Base-by-base conservation (phyloP, 106 monocot genomes). In the Apostasia ramifera region DNA sequence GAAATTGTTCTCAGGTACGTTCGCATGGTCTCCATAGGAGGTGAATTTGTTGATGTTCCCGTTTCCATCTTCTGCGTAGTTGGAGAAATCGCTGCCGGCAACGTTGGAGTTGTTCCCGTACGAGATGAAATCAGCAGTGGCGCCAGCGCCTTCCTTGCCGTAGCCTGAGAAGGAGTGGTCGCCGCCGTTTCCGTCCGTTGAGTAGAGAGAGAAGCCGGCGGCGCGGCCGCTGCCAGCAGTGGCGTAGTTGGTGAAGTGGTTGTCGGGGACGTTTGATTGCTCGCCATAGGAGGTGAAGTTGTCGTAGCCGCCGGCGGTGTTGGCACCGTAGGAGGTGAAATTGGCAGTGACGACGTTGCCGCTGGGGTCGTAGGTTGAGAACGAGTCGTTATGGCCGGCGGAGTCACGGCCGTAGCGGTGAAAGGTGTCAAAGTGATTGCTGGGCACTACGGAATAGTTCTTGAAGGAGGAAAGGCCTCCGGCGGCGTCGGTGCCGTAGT, bases 291-390 rank as follows among this genome's bases (percentile, higher is more conserved):
- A 61, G 6, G 63, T 70, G 77, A 92, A 98, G 7, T 77, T 65
- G 44, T 77, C 79, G 40, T 76, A 6, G 47, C 92, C 98, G 44
- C 82, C 89, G 58, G 61, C 70, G 39, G 87, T 79, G 55, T 51
- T 46, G 70, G 76, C 45, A 72, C 71, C 85, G 78, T 98, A 98
- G 43, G 73, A 74, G 49, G 92, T 90, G 90, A 98, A 93, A 74
- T 98, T 98, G 57, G 82, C 44, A 53, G 87, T 88, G 58, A 82
- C 92, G 44, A 93, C 87, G 60, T 90, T 93, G 56, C 86, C 92
- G 40, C 81, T 57, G 44, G 71, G 55, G 44, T 74, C 61, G 78
- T 98, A 98, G 68, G 38, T 9, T 40, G 83, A 8, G 73, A 98
- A 98, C 14, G 58, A 8, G 67, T 81, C 85, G 40, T 76, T 52